These are phyloP conservation scores for Sarocladium kiliense DNA, from an alignment of 2,329 filamentous ascomycete genomes.

Conservation along the genomic window DNA sequence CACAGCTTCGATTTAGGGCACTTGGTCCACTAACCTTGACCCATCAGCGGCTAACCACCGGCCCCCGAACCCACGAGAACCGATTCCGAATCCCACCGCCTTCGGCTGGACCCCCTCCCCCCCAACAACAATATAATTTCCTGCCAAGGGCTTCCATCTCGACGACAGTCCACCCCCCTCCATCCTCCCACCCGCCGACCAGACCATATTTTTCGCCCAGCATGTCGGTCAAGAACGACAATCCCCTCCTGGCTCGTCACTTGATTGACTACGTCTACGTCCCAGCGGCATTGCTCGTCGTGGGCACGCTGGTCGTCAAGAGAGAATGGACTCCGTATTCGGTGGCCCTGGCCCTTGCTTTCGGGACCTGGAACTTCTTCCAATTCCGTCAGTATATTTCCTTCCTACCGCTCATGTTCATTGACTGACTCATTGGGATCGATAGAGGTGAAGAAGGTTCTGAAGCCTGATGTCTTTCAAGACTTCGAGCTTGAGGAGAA, in stretches of 20 bases:
- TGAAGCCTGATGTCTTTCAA: conserved; percentile 85
- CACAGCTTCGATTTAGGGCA: no score
- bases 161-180: neutral
- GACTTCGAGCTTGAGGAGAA: conserved; percentile 92
- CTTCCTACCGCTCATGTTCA: neutral
- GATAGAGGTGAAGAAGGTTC: conserved; percentile 70
- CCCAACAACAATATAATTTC: conserved; percentile 6
- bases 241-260: conserved; percentile 44
- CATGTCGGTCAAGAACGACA: conserved; percentile 13
- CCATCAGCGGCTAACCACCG: conserved; percentile 2
- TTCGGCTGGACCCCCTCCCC: neutral
- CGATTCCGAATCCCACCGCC: conserved; percentile 6
- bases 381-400: conserved; percentile 55
- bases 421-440: conserved; percentile 12
- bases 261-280: conserved; percentile 80
- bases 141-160: conserved; percentile 4
- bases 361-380: conserved; percentile 69
- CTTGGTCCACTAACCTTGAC: neutral
- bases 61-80: conserved; percentile 4
- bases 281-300: conserved; percentile 71
- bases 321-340: conserved; percentile 71
- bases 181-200: neutral
- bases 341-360: conserved; percentile 55
- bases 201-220: conserved; percentile 2
- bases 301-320: conserved; percentile 75